Evolutionary conservation across 2,329 filamentous ascomycete genomes (phyloP).

Genomic region (Rutstroemia sp.): DNA sequence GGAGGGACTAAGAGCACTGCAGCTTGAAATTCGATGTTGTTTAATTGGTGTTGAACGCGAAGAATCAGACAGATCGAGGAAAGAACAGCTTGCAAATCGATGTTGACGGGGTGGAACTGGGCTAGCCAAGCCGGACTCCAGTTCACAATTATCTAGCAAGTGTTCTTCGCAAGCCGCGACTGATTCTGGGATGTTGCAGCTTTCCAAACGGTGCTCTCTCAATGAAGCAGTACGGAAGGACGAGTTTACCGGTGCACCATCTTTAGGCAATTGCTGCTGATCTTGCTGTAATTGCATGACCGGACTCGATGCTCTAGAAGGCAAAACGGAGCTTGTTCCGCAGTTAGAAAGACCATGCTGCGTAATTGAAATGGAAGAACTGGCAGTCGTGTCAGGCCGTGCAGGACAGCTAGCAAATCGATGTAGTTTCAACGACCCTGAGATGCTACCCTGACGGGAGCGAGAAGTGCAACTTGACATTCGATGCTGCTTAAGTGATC

Average conservation of each 20-base stretch:
- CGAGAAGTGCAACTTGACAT: not conserved
- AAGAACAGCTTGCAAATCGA: not conserved
- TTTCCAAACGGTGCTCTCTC: constrained; percentile 4
- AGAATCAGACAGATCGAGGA: not conserved
- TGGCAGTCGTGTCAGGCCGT: not conserved
- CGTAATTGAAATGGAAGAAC: not conserved
- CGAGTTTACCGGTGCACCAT: too few relatives aligned
- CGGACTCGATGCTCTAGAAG: too few relatives aligned
- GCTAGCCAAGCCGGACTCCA: not conserved
- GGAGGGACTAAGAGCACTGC: not conserved
- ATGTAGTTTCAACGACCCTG: not conserved
- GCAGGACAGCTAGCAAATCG: constrained; percentile 1
- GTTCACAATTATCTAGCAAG: not conserved
- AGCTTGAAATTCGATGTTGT: not conserved
- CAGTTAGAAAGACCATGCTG: not conserved
- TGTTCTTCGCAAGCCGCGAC: not conserved
- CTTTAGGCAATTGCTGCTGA: too few relatives aligned
- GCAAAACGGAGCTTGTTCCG: not conserved
- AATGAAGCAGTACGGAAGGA: not conserved
- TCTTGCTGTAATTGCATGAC: too few relatives aligned
- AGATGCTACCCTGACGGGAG: not conserved
- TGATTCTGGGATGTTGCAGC: constrained; percentile 2
- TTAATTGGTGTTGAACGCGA: not conserved
- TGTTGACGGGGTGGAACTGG: not conserved
- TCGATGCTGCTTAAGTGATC: not conserved